Evolutionary conservation across 306 rosid genomes (phyloP).

Genomic region (Trifolium subterraneum): DNA sequence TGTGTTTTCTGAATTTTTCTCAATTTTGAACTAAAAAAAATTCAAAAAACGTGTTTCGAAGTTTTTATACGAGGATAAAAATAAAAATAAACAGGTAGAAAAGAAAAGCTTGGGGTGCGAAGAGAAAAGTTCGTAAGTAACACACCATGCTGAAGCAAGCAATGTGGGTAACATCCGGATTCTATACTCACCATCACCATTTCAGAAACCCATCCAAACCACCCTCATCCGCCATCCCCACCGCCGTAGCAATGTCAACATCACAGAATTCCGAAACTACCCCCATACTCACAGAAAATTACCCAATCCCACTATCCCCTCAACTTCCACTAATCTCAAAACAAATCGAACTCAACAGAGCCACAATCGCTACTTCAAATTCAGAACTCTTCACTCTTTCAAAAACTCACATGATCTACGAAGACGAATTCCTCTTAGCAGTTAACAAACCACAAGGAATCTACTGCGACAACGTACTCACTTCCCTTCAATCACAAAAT

Average conservation of each 20-base stretch:
- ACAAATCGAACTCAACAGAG: slow-evolving; percentile 70
- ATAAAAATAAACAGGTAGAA: too few relatives aligned
- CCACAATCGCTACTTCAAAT: slow-evolving; percentile 72
- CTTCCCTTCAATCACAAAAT: slow-evolving; percentile 48
- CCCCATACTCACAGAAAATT: slow-evolving; percentile 39
- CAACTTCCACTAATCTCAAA: slow-evolving; percentile 74
- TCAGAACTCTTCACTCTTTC: slow-evolving; percentile 62
- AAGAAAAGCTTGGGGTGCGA: too few relatives aligned
- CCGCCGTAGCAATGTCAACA: slow-evolving; percentile 53
- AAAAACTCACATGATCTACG: slow-evolving; percentile 53
- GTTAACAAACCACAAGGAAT: slow-evolving; percentile 84
- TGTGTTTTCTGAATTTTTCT: too few relatives aligned
- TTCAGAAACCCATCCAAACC: neutral
- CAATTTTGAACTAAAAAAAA: too few relatives aligned
- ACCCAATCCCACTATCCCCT: slow-evolving; percentile 81
- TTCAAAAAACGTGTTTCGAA: too few relatives aligned
- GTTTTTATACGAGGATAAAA: too few relatives aligned
- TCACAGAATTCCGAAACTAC: slow-evolving; percentile 47
- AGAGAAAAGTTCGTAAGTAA: too few relatives aligned
- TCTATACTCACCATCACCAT: neutral
- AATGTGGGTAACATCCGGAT: neutral
- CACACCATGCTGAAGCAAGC: neutral
- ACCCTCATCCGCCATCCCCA: neutral
- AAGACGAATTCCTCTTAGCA: slow-evolving; percentile 72
- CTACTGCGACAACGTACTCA: slow-evolving; percentile 76